These are phyloP conservation scores for Microcyclospora pomicola DNA, from an alignment of 2,329 filamentous ascomycete species.

Conservation along the genomic window DNA sequence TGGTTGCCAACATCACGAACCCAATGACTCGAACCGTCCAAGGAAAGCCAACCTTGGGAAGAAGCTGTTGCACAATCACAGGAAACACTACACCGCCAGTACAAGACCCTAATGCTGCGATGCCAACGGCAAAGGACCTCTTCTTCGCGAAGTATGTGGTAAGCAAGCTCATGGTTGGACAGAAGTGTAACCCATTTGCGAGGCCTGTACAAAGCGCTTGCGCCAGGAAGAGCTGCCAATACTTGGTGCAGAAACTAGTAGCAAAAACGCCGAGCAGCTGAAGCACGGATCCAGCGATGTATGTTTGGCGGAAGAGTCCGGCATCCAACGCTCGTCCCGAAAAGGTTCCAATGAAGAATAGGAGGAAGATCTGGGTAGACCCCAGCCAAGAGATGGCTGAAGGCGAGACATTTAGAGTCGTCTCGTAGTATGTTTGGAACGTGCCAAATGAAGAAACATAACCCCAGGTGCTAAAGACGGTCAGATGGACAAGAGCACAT, in stretches of 20 bases:
- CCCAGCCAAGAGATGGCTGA: slow-evolving; percentile 42
- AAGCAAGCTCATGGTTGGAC: slow-evolving; percentile 49
- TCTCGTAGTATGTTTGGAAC: slow-evolving; percentile 34
- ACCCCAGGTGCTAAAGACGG: slow-evolving; percentile 22
- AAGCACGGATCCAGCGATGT: slow-evolving; percentile 31
- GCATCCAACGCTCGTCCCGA: slow-evolving; percentile 39
- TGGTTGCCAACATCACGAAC: slow-evolving; percentile 29
- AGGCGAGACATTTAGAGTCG: slow-evolving; percentile 18
- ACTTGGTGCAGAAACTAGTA: slow-evolving; percentile 35
- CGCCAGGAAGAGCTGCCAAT: slow-evolving; percentile 40
- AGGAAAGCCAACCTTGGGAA: slow-evolving; percentile 37
- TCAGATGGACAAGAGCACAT: slow-evolving; percentile 15
- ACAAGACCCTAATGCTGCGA: slow-evolving; percentile 46
- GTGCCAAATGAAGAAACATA: slow-evolving; percentile 20
- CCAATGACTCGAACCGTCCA: slow-evolving; percentile 42
- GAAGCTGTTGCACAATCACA: slow-evolving; percentile 35
- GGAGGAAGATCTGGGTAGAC: slow-evolving; percentile 37
- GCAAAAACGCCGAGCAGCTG: slow-evolving; percentile 40
- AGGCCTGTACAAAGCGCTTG: slow-evolving; percentile 40
- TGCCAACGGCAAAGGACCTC: slow-evolving; percentile 43
- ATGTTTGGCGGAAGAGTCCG: slow-evolving; percentile 34
- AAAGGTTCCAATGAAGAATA: slow-evolving; percentile 38
- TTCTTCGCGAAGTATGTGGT: slow-evolving; percentile 51
- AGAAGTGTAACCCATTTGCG: slow-evolving; percentile 50
- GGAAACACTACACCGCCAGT: slow-evolving; percentile 43